Conservation (phyloP, 192 early-diverging fungal species). For the Umbelopsis ramanniana region DNA sequence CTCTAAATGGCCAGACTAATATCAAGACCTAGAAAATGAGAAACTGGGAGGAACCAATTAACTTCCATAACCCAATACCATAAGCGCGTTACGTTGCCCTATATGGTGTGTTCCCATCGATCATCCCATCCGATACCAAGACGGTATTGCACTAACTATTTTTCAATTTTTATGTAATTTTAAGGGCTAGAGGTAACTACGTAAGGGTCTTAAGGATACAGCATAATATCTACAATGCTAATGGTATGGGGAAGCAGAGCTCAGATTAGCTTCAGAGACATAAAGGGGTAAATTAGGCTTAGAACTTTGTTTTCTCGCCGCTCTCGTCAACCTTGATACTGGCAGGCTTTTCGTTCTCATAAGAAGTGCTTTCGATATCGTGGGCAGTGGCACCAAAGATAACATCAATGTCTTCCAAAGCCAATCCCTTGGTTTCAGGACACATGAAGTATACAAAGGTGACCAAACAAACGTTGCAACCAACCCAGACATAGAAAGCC, state of each 20-base stretch:
- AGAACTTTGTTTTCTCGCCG: background rate
- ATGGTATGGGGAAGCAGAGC: background rate
- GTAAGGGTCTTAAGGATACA: background rate
- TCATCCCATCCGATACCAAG: no score
- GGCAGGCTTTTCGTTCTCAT: conserved; percentile 1
- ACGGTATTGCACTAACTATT: no score
- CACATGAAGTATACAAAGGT: conserved; percentile 33
- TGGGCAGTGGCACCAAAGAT: conserved; percentile 40
- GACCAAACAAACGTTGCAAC: conserved; percentile 43
- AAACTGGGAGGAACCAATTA: no score
- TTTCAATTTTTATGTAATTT: background rate
- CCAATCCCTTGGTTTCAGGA: conserved; percentile 59
- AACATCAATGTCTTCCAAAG: conserved; percentile 64
- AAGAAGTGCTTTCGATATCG: background rate
- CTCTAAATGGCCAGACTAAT: no score
- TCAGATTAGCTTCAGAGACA: no score
- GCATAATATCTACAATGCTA: conserved; percentile 22
- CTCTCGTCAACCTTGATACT: background rate
- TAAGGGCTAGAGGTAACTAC: background rate
- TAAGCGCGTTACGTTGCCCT: no score
- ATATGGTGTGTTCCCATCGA: no score
- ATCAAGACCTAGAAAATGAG: no score
- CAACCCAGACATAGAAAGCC: conserved; percentile 33
- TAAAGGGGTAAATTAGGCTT: background rate
- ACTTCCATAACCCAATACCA: no score